These are phyloP conservation scores for Leccinum uliginosum DNA, from an alignment of 768 basidiomycete species.

Conservation along the genomic window DNA sequence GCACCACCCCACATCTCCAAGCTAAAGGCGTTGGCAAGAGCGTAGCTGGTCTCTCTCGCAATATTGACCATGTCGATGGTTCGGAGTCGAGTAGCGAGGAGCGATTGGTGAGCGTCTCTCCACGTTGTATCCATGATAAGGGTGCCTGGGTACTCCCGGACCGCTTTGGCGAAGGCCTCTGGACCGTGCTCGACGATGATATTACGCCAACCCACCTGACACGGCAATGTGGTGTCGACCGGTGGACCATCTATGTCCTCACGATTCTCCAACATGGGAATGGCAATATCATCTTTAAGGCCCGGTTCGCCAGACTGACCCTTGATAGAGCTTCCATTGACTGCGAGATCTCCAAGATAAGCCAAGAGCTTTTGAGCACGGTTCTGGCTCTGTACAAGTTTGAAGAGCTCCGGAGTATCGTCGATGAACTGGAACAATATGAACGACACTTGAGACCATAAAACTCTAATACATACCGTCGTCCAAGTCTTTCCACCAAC, in stretches of 20 bases:
- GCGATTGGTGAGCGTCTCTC: constrained; percentile 98
- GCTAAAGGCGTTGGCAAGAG: constrained; percentile 92
- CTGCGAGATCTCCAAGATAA: constrained; percentile 95
- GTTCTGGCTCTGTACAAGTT: constrained; percentile 95
- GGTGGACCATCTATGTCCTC: constrained; percentile 71
- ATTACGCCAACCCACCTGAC: constrained; percentile 92
- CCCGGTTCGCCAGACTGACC: constrained; percentile 95
- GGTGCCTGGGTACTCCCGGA: constrained; percentile 91
- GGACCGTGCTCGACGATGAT: constrained; percentile 98
- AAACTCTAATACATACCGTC: constrained; percentile 49
- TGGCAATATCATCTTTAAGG: constrained; percentile 79
- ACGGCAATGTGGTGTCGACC: constrained; percentile 78
- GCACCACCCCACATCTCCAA: constrained; percentile 99
- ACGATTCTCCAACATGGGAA: constrained; percentile 76
- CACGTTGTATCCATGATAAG: constrained; percentile 99
- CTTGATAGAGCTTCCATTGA: constrained; percentile 97
- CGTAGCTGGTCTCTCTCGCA: constrained; percentile 95
- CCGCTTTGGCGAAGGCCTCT: constrained; percentile 97
- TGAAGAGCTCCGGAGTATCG: constrained; percentile 99
- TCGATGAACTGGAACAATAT: constrained; percentile 79
- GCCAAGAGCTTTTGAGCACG: constrained; percentile 96
- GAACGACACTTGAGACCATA: not conserved
- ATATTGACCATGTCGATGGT: constrained; percentile 98
- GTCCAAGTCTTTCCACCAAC: constrained; percentile 98
- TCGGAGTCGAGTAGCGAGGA: constrained; percentile 92